Base-by-base conservation (phyloP, 805 yeast genomes). In the Schwanniomyces polymorphus region DNA sequence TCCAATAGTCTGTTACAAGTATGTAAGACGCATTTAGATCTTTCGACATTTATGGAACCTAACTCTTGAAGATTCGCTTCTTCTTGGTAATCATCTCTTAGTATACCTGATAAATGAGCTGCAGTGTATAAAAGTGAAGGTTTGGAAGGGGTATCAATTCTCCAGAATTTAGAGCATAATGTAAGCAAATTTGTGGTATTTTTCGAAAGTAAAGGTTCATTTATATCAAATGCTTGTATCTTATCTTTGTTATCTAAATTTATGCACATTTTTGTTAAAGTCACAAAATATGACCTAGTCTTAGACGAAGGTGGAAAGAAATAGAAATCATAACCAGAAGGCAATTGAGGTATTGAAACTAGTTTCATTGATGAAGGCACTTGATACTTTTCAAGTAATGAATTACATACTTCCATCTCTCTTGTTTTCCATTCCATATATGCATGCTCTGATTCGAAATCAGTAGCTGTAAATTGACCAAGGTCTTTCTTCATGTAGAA, bases 121-220 rank as follows among this genome's bases (percentile, higher is more conserved):
- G 86, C 84, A 4, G 82, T 75, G 45, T 75, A 80, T 5, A 83
- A 49, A 7, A 80, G 54, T 0, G 78, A 70, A 0, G 82, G 78
- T 42, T 78, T 65, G 0, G 88, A 70, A 0, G 81, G 67, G 6
- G 60, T 61, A 48, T 75, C 77, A 4, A 85, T 61, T 47, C 86
- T 67, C 94, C 94, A 87, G 44, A 79, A 69, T 35, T 68, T 72
- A 6, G 80, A 67, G 45, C 80, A 78, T 12, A 71, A 60, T 1
- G 58, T 61, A 3, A 85, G 55, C 10, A 85, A 60, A 39, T 69
- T 72, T 7, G 64, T 59, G 0, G 80, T 68, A 14, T 71, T 60
- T 49, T 78, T 79, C 1, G 82, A 54, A 5, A 71, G 48, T 21
- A 66, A 49, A 10, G 64, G 60, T 10, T 51, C 52, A 8, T 56